Percentiles rank a stretch among this genome's conserved stretches.
phyloP scores from a whole-genome alignment of 2,329 filamentous ascomycete species.

The Claviceps maximensis region DNA sequence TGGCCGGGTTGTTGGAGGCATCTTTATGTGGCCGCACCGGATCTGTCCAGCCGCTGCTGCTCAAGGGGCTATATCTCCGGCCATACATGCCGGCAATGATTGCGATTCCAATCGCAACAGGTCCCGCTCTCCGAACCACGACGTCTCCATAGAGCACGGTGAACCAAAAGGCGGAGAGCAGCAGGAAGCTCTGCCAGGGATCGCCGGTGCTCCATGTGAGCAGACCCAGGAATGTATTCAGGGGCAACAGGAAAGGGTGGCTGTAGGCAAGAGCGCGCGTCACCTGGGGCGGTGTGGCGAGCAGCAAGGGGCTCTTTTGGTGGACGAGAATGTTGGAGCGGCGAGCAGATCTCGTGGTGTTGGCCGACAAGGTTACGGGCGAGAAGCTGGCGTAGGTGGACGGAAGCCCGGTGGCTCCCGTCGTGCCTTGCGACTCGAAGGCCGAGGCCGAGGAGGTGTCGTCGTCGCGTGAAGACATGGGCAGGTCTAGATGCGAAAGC shows the following conservation, averaged over 20 bases:
- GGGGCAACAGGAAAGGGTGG: constrained; percentile 79
- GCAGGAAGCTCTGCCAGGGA: constrained; percentile 90
- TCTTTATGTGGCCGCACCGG: constrained; percentile 25
- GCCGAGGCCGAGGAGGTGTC: constrained; percentile 20
- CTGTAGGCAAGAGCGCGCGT: constrained; percentile 91
- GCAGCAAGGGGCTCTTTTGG: constrained; percentile 85
- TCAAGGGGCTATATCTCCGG: constrained; percentile 76
- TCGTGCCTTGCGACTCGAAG: constrained; percentile 19
- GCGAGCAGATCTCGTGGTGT: constrained; percentile 47
- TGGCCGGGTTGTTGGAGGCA: constrained; percentile 9
- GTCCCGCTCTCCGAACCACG: constrained; percentile 69
- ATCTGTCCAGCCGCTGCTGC: constrained; percentile 63
- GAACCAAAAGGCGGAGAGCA: constrained; percentile 78
- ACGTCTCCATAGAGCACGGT: constrained; percentile 73
- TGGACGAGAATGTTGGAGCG: constrained; percentile 89
- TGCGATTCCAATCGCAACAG: constrained; percentile 63
- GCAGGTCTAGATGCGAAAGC: constrained; percentile 31
- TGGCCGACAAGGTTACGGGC: constrained; percentile 61
- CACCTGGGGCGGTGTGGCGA: constrained; percentile 88
- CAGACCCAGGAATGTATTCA: constrained; percentile 75
- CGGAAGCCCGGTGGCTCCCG: constrained; percentile 27
- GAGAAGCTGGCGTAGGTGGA: constrained; percentile 87
- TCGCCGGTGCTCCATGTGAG: constrained; percentile 90
- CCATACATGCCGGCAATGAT: constrained; percentile 90
- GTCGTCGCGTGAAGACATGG: constrained; percentile 28